Base-by-base conservation (phyloP, 306 rosid genomes). In the Pterocarpus macrocarpus region DNA sequence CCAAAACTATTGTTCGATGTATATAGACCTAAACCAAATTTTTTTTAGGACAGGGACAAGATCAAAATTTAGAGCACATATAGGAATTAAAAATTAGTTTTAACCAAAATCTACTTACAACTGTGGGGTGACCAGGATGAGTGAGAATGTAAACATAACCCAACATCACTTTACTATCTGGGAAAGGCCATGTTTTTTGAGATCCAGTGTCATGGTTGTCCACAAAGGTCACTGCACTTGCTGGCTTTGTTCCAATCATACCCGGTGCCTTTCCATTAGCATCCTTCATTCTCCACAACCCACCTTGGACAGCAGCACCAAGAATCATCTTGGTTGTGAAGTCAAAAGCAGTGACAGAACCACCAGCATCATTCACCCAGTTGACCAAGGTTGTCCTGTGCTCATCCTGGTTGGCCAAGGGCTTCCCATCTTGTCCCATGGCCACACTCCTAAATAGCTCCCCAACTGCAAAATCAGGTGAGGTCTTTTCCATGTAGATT, bases 161-260 rank as follows among this genome's bases (percentile, higher is more conserved):
- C 58, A 76, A 82, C 80, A 83, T 64, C 76, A 87, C 89, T 83
- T 92, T 83, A 7, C 83, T 87, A 8, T 28, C 1, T 0, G 93
- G 91, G 79, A 90, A 90, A 17, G 94, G 89, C 92, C 89, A 86
- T 0, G 50, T 14, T 0, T 10, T 34, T 69, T 92, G 93, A 39
- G 84, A 89, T 57, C 87, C 64, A 8, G 97, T 92, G 55, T 90
- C 97, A 82, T 90, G 97, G 43, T 90, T 92, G 57, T 92, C 95
- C n/a, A 90, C 77, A 35, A 92, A 87, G 0, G 94, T 90, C 4
- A 92, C 93, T 6, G 90, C 91, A 73, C 70, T 85, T 47, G 86
- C 84, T 4, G 93, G 94, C 68, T 83, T 89, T 9, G 81, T 71
- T 72, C 97, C 97, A 44, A 92, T 92, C 84, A 90, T 64, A 0